phyloP scores from a whole-genome alignment of 2,329 filamentous ascomycete species.

The Clonostachys byssicola region DNA sequence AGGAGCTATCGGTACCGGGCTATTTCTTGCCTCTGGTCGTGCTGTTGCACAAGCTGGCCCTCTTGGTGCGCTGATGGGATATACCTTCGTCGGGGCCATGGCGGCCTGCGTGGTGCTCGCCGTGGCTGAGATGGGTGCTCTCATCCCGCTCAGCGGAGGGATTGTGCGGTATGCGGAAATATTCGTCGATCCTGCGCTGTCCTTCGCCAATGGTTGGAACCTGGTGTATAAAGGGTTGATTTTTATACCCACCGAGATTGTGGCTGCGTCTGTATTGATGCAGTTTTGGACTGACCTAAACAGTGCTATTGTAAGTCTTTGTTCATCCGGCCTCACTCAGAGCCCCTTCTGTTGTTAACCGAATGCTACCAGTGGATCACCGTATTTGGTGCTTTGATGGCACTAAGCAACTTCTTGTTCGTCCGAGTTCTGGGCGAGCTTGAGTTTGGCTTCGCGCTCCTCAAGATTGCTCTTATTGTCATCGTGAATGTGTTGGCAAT shows the following conservation, averaged over 20 bases:
- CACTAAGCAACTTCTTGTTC: slow-evolving; percentile 23
- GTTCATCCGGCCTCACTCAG: slow-evolving; percentile 14
- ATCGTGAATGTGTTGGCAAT: too few relatives aligned
- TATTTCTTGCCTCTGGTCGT: slow-evolving; percentile 67
- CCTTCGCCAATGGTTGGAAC: slow-evolving; percentile 6
- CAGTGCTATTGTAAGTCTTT: not conserved
- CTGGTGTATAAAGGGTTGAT: slow-evolving; percentile 6
- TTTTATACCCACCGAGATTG: slow-evolving; percentile 51
- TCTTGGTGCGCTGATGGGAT: slow-evolving; percentile 68
- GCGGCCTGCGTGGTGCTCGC: slow-evolving; percentile 32
- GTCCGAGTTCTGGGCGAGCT: slow-evolving; percentile 56
- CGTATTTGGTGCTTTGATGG: slow-evolving; percentile 30
- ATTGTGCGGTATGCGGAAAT: slow-evolving; percentile 5
- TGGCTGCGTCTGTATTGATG: slow-evolving; percentile 54
- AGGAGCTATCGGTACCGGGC: slow-evolving; percentile 62
- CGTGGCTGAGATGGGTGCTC: slow-evolving; percentile 4
- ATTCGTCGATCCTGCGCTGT: slow-evolving; percentile 6
- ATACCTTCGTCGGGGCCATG: slow-evolving; percentile 65
- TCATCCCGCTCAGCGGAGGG: slow-evolving; percentile 3
- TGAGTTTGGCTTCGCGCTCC: slow-evolving; percentile 56
- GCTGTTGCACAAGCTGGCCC: slow-evolving; percentile 66
- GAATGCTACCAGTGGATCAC: too few relatives aligned
- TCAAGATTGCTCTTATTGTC: slow-evolving; percentile 46
- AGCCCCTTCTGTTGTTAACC: too few relatives aligned
- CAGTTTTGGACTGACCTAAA: slow-evolving; percentile 28